Evolutionary conservation across 192 early-diverging fungal species (phyloP), one percentile per base, ranked within the genome.

Genomic region (Podila verticillata): DNA sequence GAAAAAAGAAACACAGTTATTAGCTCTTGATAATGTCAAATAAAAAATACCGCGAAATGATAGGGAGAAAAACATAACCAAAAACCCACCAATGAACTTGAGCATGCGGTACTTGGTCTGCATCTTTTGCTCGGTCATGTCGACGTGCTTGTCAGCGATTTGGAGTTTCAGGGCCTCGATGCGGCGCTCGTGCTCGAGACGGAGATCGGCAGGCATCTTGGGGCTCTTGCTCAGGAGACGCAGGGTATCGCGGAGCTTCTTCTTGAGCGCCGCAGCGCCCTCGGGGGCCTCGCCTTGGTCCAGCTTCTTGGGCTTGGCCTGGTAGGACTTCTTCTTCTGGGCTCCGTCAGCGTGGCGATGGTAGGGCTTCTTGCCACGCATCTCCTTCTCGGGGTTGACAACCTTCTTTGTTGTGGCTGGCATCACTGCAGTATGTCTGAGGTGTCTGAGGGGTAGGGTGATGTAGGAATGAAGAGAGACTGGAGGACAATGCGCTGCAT

Each of bases 41-140:
- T n/a, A 1, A 0, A 5, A 47, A 22, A 30, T 48, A 1, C 5
- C 51, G 10, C 24, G n/a, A n/a, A 20, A 3, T 34, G 9, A 64
- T 3, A 34, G 10, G 17, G 7, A 70, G n/a, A n/a, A n/a, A n/a
- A n/a, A n/a, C n/a, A n/a, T 7, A 48, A 70, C 34, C 24, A 31
- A 49, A 31, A 20, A 61, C 73, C 66, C 74, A 87, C 86, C 86
- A 69, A 87, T 81, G 48, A 84, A 82, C 59, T 83, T 84, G 65
- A 87, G 63, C 75, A 77, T 84, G 39, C 82, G 84, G 65, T 87
- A 87, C 48, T 85, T 85, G 13, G 69, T 71, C 15, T 67, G 61
- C 74, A 85, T 81, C 57, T 81, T 81, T 47, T 81, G 71, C 54
- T 87, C 86, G 24, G 61, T 74, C 39, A 82, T 73, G 29, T 84